Percentiles rank a stretch among this genome's conserved stretches.
phyloP scores from a whole-genome alignment of 192 early-diverging fungal species.

The Phycomyces blakesleeanus region DNA sequence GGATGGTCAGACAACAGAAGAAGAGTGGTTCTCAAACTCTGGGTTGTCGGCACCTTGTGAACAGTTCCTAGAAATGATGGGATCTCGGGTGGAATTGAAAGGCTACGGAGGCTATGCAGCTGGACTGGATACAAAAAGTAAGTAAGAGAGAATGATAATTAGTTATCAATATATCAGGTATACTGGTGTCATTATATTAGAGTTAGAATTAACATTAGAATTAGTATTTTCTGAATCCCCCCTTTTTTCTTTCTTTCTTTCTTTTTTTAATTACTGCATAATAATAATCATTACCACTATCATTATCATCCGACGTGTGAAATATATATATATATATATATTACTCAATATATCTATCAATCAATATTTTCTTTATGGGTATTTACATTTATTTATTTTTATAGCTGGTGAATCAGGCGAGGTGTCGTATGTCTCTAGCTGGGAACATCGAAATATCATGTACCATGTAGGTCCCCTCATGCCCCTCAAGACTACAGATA shows the following conservation, averaged over 20 bases:
- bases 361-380: too few species aligned
- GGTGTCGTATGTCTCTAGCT: conserved; percentile 68
- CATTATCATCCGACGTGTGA: not conserved
- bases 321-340: not conserved
- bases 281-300: too few species aligned
- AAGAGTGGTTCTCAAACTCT: conserved; percentile 71
- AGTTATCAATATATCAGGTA: too few species aligned
- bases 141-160: conserved; percentile 35
- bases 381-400: not conserved
- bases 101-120: conserved; percentile 76
- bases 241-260: not conserved
- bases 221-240: too few species aligned
- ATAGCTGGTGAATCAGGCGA: conserved; percentile 64
- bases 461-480: conserved; percentile 76
- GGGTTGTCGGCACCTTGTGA: conserved; percentile 50
- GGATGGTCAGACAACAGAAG: conserved; percentile 64
- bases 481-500: conserved; percentile 58
- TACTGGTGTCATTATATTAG: not conserved
- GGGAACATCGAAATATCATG: conserved; percentile 78
- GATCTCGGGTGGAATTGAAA: conserved; percentile 61
- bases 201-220: too few species aligned
- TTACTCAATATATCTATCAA: too few species aligned
- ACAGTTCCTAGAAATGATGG: conserved; percentile 65
- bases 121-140: conserved; percentile 68
- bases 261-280: not conserved